Conservation (phyloP, 139 green algal genomes). For the Chlamydomonas sphaeroides region DNA sequence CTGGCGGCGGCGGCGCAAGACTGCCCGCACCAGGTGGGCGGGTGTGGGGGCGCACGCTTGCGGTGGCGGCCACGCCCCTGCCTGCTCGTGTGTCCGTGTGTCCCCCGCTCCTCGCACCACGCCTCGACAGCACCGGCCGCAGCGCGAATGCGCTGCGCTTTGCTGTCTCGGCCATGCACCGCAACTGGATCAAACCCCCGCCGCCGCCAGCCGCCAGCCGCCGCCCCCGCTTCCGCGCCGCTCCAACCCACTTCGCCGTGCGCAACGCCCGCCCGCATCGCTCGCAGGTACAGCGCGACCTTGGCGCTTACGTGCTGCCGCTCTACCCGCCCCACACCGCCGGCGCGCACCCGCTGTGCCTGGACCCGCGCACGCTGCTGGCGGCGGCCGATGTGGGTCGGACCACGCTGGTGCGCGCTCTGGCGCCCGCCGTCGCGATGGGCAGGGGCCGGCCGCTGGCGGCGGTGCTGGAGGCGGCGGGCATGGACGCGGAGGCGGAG, state of each 20-base stretch:
- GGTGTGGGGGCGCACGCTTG: neutral
- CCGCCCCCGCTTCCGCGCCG: no score
- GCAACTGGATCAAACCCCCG: no score
- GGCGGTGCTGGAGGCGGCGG: no score
- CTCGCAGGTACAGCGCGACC: neutral
- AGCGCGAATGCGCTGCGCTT: neutral
- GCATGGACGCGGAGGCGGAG: no score
- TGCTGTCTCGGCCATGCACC: no score
- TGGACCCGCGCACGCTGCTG: slow-evolving; percentile 55
- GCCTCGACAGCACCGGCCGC: no score
- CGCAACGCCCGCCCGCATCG: neutral
- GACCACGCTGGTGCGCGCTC: slow-evolving; percentile 26
- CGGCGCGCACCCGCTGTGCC: slow-evolving; percentile 69
- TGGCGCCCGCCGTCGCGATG: slow-evolving; percentile 6
- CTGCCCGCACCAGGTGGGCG: slow-evolving; percentile 27
- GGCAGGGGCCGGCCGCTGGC: no score
- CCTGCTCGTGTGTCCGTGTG: neutral
- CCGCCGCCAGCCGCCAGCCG: no score
- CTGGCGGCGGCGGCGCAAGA: slow-evolving; percentile 32
- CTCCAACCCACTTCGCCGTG: neutral
- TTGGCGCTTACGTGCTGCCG: slow-evolving; percentile 50
- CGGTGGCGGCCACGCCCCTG: no score
- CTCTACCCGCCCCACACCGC: slow-evolving; percentile 49
- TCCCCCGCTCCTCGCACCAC: no score
- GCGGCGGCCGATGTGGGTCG: slow-evolving; percentile 67